These are phyloP conservation scores for Fusarium equiseti DNA, from an alignment of 2,329 filamentous ascomycete species.

Conservation along the genomic window DNA sequence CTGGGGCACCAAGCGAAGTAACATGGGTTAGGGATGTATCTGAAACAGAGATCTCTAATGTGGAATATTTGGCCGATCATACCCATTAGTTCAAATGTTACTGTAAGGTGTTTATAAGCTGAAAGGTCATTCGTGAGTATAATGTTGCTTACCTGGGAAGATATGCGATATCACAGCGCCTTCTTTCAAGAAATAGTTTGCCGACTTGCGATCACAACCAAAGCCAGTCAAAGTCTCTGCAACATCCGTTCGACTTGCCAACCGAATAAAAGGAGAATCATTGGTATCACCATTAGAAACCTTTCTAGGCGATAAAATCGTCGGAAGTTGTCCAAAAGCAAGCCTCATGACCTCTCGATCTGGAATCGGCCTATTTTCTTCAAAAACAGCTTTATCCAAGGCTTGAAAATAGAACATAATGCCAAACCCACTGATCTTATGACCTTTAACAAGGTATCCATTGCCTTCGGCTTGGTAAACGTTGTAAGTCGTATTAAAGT, in stretches of 20 bases:
- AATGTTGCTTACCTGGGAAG: constrained; percentile 4
- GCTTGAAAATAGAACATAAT: constrained; percentile 20
- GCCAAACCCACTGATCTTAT: constrained; percentile 20
- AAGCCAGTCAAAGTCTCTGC: background rate
- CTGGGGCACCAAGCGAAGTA: constrained; percentile 12
- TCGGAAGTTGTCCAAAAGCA: constrained; percentile 20
- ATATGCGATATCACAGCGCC: constrained; percentile 13
- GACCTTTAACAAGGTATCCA: constrained; percentile 11
- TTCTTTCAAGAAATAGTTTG: constrained; percentile 15
- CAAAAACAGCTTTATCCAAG: constrained; percentile 20
- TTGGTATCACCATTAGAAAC: rapidly evolving
- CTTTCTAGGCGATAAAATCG: background rate
- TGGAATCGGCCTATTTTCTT: constrained; percentile 1
- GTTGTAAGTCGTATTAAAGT: constrained; percentile 13
- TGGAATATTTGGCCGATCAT: constrained; percentile 25
- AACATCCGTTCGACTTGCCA: constrained; percentile 5
- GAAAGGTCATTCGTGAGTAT: background rate
- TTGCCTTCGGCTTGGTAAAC: constrained; percentile 24
- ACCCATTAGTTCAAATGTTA: constrained; percentile 18
- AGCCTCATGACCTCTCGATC: background rate
- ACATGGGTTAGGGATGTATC: constrained; percentile 27
- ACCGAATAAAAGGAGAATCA: rapidly evolving
- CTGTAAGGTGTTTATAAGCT: background rate
- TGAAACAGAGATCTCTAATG: constrained; percentile 25
- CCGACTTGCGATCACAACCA: constrained; percentile 17